Evolutionary conservation across 805 yeast species (phyloP).

Genomic region (Wickerhamomyces rabaulensis): DNA sequence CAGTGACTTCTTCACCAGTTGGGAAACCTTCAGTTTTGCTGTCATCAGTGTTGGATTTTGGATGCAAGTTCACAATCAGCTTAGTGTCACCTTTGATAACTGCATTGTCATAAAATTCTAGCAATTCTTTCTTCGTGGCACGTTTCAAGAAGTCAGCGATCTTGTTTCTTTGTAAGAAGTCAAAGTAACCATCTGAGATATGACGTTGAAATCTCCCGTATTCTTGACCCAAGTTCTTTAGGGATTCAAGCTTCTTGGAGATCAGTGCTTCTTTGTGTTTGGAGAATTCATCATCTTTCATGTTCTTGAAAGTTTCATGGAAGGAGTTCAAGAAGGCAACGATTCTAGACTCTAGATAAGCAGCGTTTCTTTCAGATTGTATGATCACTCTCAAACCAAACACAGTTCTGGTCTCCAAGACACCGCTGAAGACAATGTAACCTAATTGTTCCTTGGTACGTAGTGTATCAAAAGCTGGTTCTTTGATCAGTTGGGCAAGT

Average conservation of each 20-base stretch:
- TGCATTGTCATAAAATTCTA: conserved; percentile 45
- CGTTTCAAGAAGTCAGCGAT: conserved; percentile 52
- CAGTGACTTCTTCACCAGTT: conserved; percentile 39
- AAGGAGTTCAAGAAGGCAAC: conserved; percentile 53
- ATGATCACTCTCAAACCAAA: conserved; percentile 69
- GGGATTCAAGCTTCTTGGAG: conserved; percentile 60
- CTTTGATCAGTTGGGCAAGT: conserved; percentile 67
- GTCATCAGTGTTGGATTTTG: conserved; percentile 31
- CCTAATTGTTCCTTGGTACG: conserved; percentile 96
- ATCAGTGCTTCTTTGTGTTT: conserved; percentile 67
- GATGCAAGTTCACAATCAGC: conserved; percentile 58
- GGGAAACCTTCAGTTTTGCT: conserved; percentile 35
- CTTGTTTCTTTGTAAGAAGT: conserved; percentile 54
- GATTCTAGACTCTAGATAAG: conserved; percentile 72
- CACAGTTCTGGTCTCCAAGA: conserved; percentile 62
- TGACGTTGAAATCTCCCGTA: conserved; percentile 56
- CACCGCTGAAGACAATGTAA: conserved; percentile 83
- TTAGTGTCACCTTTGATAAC: conserved; percentile 33
- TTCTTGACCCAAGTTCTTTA: conserved; percentile 79
- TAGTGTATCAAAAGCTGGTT: conserved; percentile 84
- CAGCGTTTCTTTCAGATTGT: conserved; percentile 78
- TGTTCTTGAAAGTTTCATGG: conserved; percentile 37
- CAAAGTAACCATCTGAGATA: conserved; percentile 73
- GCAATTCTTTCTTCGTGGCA: conserved; percentile 52
- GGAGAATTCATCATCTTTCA: conserved; percentile 61